These are phyloP conservation scores for Starmerella khaoyaiensis DNA, from an alignment of 805 yeast species.

Conservation along the genomic window DNA sequence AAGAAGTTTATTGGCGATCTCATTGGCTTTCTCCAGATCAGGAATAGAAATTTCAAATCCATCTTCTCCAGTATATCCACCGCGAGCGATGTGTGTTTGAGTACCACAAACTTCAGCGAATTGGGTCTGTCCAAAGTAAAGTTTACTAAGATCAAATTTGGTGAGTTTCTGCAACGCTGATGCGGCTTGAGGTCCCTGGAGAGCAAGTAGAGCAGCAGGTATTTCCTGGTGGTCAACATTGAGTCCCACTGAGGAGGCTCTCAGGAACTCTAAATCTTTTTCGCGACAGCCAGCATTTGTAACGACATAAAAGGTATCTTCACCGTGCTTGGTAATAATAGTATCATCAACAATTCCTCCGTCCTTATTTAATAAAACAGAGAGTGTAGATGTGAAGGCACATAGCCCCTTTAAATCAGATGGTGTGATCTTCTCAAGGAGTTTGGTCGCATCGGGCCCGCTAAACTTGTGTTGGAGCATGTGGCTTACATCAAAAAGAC, in stretches of 20 bases:
- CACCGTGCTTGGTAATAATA: constrained; percentile 71
- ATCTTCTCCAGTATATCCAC: constrained; percentile 98
- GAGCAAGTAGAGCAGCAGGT: constrained; percentile 68
- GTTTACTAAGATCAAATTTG: constrained; percentile 39
- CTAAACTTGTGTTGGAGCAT: constrained; percentile 80
- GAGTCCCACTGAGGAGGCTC: constrained; percentile 36
- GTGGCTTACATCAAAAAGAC: constrained; percentile 92
- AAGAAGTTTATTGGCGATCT: constrained; percentile 49
- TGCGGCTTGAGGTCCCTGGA: constrained; percentile 88
- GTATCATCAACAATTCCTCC: constrained; percentile 93
- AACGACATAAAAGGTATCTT: constrained; percentile 64
- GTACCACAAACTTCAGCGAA: constrained; percentile 30
- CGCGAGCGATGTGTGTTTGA: constrained; percentile 70
- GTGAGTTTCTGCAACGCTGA: constrained; percentile 52
- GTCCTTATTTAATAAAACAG: constrained; percentile 56
- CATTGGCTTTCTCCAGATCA: constrained; percentile 36
- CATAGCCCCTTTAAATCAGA: constrained; percentile 53
- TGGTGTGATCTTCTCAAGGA: constrained; percentile 78
- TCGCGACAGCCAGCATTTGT: constrained; percentile 93
- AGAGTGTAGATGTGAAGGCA: constrained; percentile 53
- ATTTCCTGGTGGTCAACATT: constrained; percentile 33
- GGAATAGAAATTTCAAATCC: constrained; percentile 88
- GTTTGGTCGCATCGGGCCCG: constrained; percentile 54
- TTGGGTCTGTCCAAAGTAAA: constrained; percentile 63
- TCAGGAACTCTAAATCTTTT: constrained; percentile 58